Conservation (phyloP, 1,139 yeast genomes). For the Yamadazyma friedrichii region DNA sequence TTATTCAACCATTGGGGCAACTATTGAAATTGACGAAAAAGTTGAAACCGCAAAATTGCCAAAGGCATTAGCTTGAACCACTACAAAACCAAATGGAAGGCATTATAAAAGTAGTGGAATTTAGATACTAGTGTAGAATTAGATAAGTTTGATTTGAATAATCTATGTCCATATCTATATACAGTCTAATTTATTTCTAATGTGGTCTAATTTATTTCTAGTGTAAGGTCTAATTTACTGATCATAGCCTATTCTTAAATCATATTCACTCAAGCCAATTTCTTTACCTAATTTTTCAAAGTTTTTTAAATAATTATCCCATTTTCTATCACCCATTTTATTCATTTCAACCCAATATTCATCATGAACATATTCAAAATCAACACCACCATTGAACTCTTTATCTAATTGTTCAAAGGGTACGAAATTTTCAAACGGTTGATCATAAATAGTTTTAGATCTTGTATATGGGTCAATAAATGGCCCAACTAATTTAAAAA, state of each 20-base stretch:
- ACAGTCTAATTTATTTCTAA: neutral
- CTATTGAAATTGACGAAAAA: slow-evolving; percentile 15
- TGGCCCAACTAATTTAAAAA: slow-evolving; percentile 84
- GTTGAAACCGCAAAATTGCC: slow-evolving; percentile 9
- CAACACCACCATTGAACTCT: slow-evolving; percentile 79
- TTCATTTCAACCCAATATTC: slow-evolving; percentile 77
- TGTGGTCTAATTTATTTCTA: no score
- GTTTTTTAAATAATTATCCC: slow-evolving; percentile 55
- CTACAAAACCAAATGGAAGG: no score
- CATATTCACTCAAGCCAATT: slow-evolving; percentile 69
- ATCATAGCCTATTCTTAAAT: slow-evolving; percentile 28
- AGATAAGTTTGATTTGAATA: no score
- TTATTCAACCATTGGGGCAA: slow-evolving; percentile 8
- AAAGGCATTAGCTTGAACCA: slow-evolving; percentile 5
- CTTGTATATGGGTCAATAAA: slow-evolving; percentile 94
- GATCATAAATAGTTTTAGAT: slow-evolving; percentile 86
- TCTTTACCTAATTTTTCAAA: slow-evolving; percentile 65
- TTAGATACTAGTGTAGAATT: neutral
- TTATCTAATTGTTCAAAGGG: slow-evolving; percentile 78
- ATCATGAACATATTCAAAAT: slow-evolving; percentile 78
- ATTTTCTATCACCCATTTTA: slow-evolving; percentile 55
- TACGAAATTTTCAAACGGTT: slow-evolving; percentile 81
- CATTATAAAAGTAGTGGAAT: no score
- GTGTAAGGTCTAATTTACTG: neutral
- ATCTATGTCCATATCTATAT: neutral